Conservation (phyloP, 2,329 filamentous ascomycete species). For the Neurospora sp. region DNA sequence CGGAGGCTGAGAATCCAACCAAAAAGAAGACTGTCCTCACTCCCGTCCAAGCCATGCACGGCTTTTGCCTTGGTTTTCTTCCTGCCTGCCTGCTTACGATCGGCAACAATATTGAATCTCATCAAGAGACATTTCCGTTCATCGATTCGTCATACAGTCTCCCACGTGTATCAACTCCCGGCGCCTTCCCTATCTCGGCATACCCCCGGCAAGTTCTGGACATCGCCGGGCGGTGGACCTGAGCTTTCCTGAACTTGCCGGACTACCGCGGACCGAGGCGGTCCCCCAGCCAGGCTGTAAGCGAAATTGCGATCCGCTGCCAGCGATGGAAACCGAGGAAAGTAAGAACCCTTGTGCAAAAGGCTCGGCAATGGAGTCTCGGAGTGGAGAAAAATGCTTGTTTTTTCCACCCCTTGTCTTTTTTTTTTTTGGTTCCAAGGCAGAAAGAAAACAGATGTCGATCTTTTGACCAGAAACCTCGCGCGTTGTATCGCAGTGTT, state of each 20-base stretch:
- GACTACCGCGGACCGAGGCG: neutral
- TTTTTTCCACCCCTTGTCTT: neutral
- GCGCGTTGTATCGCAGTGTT: neutral
- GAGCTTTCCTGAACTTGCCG: neutral
- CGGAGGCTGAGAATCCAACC: neutral
- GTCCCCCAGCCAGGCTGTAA: neutral
- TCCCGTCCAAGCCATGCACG: neutral
- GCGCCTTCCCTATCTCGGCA: neutral
- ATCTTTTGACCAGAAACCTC: neutral
- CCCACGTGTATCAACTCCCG: neutral
- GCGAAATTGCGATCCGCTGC: neutral
- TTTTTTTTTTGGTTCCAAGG: neutral
- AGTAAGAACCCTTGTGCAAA: neutral
- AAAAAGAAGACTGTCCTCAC: neutral
- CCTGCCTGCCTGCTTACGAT: neutral
- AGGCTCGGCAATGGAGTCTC: neutral
- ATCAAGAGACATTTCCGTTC: neutral
- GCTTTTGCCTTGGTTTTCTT: neutral
- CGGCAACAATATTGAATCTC: neutral
- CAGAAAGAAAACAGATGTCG: neutral
- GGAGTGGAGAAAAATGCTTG: neutral
- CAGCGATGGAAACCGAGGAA: neutral
- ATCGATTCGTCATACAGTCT: neutral
- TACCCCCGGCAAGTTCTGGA: neutral
- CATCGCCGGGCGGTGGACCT: neutral